These are phyloP conservation scores for Boeremia exigua DNA, from an alignment of 2,329 filamentous ascomycete genomes.

Conservation along the genomic window DNA sequence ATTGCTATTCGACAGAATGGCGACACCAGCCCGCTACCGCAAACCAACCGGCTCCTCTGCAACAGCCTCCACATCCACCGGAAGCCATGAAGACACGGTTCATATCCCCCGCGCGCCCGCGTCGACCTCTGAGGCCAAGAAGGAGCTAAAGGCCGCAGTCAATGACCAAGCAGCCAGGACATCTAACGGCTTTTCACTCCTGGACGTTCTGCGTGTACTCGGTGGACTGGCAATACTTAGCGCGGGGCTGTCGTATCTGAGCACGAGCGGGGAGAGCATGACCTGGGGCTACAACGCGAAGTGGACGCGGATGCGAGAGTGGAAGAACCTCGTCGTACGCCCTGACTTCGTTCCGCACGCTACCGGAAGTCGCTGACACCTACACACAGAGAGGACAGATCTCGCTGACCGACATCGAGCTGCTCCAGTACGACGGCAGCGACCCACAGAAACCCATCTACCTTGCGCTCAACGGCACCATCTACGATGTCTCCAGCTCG, in stretches of 20 bases:
- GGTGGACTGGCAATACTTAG: constrained; percentile 71
- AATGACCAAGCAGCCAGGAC: constrained; percentile 31
- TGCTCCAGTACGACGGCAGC: constrained; percentile 77
- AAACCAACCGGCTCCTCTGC: constrained; percentile 21
- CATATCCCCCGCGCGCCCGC: constrained; percentile 9
- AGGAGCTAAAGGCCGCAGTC: constrained; percentile 33
- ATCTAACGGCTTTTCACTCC: constrained; percentile 35
- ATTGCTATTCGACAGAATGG: constrained; percentile 17
- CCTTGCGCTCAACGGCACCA: constrained; percentile 84
- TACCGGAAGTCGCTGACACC: not conserved
- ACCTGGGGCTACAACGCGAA: constrained; percentile 49
- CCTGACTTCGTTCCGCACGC: not conserved
- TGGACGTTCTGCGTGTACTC: constrained; percentile 74
- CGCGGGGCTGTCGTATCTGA: constrained; percentile 75
- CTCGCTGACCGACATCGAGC: constrained; percentile 75
- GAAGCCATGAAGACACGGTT: constrained; percentile 1
- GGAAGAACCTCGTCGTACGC: constrained; percentile 41
- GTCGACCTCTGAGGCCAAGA: constrained; percentile 30
- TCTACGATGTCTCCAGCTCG: constrained; percentile 80
- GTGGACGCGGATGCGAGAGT: constrained; percentile 46
- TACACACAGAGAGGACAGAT: constrained; percentile 60
- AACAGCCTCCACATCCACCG: constrained; percentile 1
- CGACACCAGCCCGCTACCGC: constrained; percentile 32
- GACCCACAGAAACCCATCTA: constrained; percentile 81
- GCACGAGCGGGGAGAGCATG: constrained; percentile 68